These are phyloP conservation scores for Carex parvula DNA, from an alignment of 176 grass and related monocot species.

Conservation along the genomic window DNA sequence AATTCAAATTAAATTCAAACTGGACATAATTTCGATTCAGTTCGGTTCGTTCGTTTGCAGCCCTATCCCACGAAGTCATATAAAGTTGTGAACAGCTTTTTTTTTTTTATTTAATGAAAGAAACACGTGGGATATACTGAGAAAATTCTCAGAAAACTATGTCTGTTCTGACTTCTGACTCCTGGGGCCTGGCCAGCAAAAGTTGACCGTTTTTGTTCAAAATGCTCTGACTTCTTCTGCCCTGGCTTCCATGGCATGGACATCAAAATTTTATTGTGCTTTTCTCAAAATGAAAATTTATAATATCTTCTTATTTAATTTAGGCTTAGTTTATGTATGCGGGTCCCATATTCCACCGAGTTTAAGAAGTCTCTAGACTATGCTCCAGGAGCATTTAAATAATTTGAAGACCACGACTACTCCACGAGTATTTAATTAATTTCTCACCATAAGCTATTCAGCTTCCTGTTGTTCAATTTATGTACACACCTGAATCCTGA, in stretches of 20 bases:
- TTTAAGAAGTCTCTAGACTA: neutral
- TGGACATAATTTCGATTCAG: too few relatives aligned
- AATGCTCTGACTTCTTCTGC: neutral
- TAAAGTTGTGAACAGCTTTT: neutral
- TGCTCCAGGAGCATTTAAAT: neutral
- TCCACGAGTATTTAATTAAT: neutral
- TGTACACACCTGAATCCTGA: neutral
- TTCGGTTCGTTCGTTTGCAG: too few relatives aligned
- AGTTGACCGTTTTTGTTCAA: neutral
- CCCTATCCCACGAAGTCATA: too few relatives aligned
- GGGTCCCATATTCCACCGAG: neutral
- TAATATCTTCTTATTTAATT: neutral
- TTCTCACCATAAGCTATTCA: neutral
- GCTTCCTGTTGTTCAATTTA: constrained; percentile 1
- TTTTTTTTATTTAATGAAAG: neutral
- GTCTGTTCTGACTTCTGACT: neutral
- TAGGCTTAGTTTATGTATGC: neutral
- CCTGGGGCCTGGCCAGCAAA: constrained; percentile 7
- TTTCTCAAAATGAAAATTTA: neutral
- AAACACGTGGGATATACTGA: neutral
- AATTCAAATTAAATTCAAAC: too few relatives aligned
- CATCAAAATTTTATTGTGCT: neutral
- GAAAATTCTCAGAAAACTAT: neutral
- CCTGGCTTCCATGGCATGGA: neutral
- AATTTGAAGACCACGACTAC: neutral